Percentiles rank a stretch among this genome's conserved stretches.
Conservation (phyloP, 2,329 filamentous ascomycete species). For the Pyrenophora graminea region DNA sequence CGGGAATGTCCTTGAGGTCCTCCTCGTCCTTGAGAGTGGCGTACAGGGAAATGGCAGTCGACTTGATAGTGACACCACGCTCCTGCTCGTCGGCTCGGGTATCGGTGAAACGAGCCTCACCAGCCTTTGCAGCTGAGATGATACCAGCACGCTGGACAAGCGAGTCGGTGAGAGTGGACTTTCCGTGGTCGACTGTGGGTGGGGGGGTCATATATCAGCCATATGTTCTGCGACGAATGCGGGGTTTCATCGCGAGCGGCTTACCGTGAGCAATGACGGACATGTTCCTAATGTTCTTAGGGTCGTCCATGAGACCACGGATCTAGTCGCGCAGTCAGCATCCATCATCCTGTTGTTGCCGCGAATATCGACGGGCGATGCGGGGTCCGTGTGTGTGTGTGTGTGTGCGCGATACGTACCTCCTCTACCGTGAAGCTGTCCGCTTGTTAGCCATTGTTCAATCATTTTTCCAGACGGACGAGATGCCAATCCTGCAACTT, state of each 20-base stretch:
- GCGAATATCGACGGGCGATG: conserved; percentile 22
- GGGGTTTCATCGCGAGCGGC: conserved; percentile 31
- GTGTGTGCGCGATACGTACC: conserved; percentile 54
- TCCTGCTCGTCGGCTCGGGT: conserved; percentile 98
- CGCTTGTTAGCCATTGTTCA: conserved; percentile 54
- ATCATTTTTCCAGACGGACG: not conserved
- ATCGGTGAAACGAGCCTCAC: conserved; percentile 94
- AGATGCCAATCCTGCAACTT: not conserved
- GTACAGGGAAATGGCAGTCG: conserved; percentile 98
- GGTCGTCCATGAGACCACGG: conserved; percentile 77
- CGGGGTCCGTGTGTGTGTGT: conserved; percentile 3
- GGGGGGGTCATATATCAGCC: conserved; percentile 27
- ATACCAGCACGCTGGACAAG: conserved; percentile 99
- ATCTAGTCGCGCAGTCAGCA: conserved; percentile 59
- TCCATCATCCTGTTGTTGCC: conserved; percentile 10
- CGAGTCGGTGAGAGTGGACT: conserved; percentile 99
- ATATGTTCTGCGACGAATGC: conserved; percentile 14
- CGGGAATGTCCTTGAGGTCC: conserved; percentile 91
- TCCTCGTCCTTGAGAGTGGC: conserved; percentile 78
- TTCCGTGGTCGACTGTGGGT: conserved; percentile 88
- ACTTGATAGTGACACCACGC: conserved; percentile 99
- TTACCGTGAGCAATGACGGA: conserved; percentile 98
- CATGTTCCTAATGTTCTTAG: conserved; percentile 86
- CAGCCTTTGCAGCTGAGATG: conserved; percentile 96
- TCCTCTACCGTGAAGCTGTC: conserved; percentile 96